phyloP scores from a whole-genome alignment of 495 filamentous ascomycete genomes.

The Tuber umbilicatum region DNA sequence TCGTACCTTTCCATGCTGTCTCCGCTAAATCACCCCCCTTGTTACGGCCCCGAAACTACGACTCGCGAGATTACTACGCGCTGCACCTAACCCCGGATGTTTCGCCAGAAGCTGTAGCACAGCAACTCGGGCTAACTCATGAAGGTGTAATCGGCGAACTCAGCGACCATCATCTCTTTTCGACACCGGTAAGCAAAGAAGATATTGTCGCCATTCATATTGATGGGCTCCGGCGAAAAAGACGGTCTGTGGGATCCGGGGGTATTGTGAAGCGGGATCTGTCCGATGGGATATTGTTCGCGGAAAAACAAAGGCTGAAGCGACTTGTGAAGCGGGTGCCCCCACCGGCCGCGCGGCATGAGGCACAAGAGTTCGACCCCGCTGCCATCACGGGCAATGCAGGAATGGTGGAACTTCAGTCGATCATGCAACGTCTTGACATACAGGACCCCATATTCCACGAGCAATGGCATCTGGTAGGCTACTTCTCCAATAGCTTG shows the following conservation, averaged over 20 bases:
- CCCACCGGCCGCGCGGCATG: constrained; percentile 44
- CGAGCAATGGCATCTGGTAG: constrained; percentile 83
- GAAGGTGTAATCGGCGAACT: constrained; percentile 81
- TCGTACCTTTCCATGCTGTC: constrained; percentile 16
- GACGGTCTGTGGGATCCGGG: constrained; percentile 53
- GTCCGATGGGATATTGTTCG: constrained; percentile 68
- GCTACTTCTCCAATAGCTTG: background rate
- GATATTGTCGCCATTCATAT: constrained; percentile 58
- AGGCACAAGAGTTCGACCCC: background rate
- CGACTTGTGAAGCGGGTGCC: constrained; percentile 69
- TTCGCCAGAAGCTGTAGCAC: constrained; percentile 65
- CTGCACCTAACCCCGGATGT: constrained; percentile 64
- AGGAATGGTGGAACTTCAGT: constrained; percentile 10
- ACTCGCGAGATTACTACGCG: constrained; percentile 71
- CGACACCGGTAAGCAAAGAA: constrained; percentile 55
- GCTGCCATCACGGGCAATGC: background rate
- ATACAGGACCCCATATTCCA: constrained; percentile 87
- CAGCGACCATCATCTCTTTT: constrained; percentile 77
- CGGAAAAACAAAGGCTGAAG: constrained; percentile 71
- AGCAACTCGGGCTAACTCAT: constrained; percentile 65
- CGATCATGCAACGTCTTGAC: constrained; percentile 45
- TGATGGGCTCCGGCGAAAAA: constrained; percentile 51
- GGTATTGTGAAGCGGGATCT: constrained; percentile 50
- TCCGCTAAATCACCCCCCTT: constrained; percentile 31
- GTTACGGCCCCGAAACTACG: constrained; percentile 47